Evolutionary conservation across 495 filamentous ascomycete species (phyloP).

Genomic region (Tuber indicum): DNA sequence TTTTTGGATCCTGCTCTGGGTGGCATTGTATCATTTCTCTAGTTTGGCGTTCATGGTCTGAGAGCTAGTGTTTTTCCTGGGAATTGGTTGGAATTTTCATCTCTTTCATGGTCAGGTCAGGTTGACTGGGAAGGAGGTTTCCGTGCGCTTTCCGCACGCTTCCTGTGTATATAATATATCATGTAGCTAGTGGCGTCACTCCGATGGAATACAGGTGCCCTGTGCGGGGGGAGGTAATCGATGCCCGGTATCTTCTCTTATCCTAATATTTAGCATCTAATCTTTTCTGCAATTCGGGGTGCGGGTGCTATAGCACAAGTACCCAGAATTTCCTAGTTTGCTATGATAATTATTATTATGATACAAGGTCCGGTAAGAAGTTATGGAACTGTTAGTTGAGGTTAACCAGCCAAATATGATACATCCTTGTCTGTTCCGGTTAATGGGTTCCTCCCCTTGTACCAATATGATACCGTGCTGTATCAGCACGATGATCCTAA

Average conservation of each 20-base stretch:
- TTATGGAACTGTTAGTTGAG: no score
- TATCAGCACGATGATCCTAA: background rate
- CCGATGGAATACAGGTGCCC: background rate
- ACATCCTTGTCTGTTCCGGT: no score
- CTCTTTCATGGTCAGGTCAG: background rate
- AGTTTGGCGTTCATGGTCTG: conserved; percentile 1
- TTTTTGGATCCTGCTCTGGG: conserved; percentile 4
- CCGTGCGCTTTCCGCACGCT: background rate
- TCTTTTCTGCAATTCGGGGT: background rate
- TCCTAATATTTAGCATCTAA: background rate
- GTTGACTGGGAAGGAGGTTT: background rate
- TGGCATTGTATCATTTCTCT: conserved; percentile 1
- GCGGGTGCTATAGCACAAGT: background rate
- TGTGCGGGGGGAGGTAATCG: background rate
- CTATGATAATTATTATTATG: no score
- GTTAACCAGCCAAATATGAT: no score
- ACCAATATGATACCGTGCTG: no score
- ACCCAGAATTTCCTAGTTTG: no score
- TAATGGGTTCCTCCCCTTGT: no score
- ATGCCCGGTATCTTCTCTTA: background rate
- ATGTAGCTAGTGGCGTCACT: background rate
- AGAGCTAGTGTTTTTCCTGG: conserved; percentile 1
- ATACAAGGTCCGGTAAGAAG: no score
- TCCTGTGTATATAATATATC: conserved; percentile 2
- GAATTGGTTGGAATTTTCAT: background rate